Base-by-base conservation (phyloP, 139 green algal genomes). In the Prasinococcaceae sp. region DNA sequence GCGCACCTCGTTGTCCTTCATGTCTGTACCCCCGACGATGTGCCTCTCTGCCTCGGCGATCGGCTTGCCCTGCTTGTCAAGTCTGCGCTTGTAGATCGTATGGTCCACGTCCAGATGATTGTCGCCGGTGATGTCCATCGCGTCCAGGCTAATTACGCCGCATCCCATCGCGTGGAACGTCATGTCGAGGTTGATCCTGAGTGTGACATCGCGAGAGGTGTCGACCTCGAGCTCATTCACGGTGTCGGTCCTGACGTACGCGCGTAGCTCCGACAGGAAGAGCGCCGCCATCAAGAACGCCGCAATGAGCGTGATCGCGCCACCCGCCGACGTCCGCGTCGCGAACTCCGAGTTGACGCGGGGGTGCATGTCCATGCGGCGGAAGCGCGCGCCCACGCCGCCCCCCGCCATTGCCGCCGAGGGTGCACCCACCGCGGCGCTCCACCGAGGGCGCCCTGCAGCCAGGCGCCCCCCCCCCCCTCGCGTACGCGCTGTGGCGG, bases 341-440 rank as follows among this genome's bases (percentile, higher is more conserved):
- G 84, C 90, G 50, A 98, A 98, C 50, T 98, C 90, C 26, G 90
- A 84, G 52, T 84, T 81, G 16, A 93, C 68, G 56, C 94, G 94
- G 3, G 84, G 85, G 53, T 85, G n/a, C n/a, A n/a, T n/a, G n/a
- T n/a, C n/a, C n/a, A n/a, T n/a, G n/a, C n/a, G n/a, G n/a, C n/a
- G n/a, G n/a, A n/a, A n/a, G n/a, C n/a, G n/a, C n/a, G n/a, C n/a
- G n/a, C n/a, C n/a, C n/a, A n/a, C n/a, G n/a, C n/a, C n/a, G n/a
- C n/a, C n/a, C 35, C n/a, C n/a, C n/a, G n/a, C n/a, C n/a, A n/a
- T n/a, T n/a, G n/a, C n/a, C n/a, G n/a, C n/a, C n/a, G n/a, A n/a
- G n/a, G n/a, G n/a, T n/a, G n/a, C n/a, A n/a, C n/a, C n/a, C n/a
- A n/a, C n/a, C n/a, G n/a, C n/a, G n/a, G n/a, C n/a, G n/a, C n/a